Percentiles rank a stretch among this genome's conserved stretches.
phyloP scores from a whole-genome alignment of 2,329 filamentous ascomycete genomes.

The Leptosphaerulina australis region DNA sequence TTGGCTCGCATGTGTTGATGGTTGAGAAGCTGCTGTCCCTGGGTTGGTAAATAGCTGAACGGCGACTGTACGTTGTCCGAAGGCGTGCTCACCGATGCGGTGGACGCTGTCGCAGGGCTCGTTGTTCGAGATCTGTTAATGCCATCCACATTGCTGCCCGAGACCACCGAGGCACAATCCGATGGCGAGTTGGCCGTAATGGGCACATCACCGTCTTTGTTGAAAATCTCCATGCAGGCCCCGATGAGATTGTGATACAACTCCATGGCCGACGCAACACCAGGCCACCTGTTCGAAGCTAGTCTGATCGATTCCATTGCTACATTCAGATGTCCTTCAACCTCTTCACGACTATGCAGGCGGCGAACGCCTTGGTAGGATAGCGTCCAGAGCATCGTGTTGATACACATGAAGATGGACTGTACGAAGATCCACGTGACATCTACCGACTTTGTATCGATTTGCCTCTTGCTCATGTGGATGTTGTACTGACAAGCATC shows the following conservation, averaged over 20 bases:
- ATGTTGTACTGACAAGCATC: constrained; percentile 84
- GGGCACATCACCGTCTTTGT: constrained; percentile 61
- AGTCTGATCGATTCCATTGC: constrained; percentile 79
- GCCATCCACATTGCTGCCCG: constrained; percentile 50
- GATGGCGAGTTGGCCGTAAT: constrained; percentile 57
- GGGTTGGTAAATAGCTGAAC: constrained; percentile 48
- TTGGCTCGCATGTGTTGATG: constrained; percentile 32
- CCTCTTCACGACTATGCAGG: constrained; percentile 73
- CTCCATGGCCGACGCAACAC: constrained; percentile 80
- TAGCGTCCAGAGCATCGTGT: constrained; percentile 88
- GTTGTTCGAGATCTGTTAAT: constrained; percentile 53
- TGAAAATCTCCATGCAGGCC: constrained; percentile 88
- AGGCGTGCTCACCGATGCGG: constrained; percentile 47
- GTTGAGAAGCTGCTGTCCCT: constrained; percentile 38
- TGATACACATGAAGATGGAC: constrained; percentile 87
- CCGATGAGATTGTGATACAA: constrained; percentile 85
- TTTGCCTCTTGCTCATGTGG: constrained; percentile 77
- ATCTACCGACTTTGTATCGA: constrained; percentile 76
- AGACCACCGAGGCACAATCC: constrained; percentile 51
- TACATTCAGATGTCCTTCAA: constrained; percentile 74
- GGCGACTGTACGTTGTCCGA: constrained; percentile 41
- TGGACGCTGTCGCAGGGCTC: constrained; percentile 52
- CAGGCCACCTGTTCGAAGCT: constrained; percentile 89
- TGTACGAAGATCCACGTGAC: constrained; percentile 94
- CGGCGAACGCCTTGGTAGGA: constrained; percentile 84